phyloP scores from a whole-genome alignment of 2,329 filamentous ascomycete species.

The Aspergillus novofumigatus region DNA sequence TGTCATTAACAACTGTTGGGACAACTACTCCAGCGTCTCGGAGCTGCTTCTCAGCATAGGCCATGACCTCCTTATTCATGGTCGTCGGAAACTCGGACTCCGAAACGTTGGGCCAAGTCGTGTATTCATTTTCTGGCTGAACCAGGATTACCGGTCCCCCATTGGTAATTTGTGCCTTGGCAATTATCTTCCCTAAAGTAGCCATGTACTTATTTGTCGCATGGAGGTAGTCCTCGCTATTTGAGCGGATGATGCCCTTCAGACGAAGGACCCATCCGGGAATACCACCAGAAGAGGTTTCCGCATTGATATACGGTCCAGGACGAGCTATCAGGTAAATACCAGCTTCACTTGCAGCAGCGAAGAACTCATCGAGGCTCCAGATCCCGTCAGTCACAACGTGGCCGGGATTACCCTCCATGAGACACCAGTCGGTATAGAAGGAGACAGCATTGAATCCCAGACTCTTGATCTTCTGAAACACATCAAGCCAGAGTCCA shows the following conservation, averaged over 20 bases:
- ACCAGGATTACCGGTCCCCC: conserved; percentile 74
- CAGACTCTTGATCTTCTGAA: conserved; percentile 77
- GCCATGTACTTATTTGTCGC: conserved; percentile 65
- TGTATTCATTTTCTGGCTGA: conserved; percentile 82
- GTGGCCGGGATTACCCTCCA: conserved; percentile 68
- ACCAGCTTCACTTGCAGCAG: conserved; percentile 67
- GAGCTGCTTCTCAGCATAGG: conserved; percentile 65
- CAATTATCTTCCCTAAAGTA: conserved; percentile 62
- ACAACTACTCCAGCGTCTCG: conserved; percentile 66
- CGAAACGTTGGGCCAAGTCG: conserved; percentile 57
- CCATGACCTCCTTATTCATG: conserved; percentile 53
- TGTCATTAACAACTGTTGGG: conserved; percentile 73
- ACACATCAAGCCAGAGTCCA: conserved; percentile 64
- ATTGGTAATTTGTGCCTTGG: conserved; percentile 74
- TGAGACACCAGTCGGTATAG: conserved; percentile 72
- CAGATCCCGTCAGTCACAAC: conserved; percentile 70
- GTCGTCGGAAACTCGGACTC: background rate
- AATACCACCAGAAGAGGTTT: conserved; percentile 71
- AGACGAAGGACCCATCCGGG: conserved; percentile 73
- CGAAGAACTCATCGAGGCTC: conserved; percentile 69
- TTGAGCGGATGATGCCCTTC: conserved; percentile 61
- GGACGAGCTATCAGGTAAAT: conserved; percentile 72
- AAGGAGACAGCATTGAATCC: conserved; percentile 78
- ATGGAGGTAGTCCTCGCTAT: conserved; percentile 57
- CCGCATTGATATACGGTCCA: conserved; percentile 75